Conservation (phyloP, 192 early-diverging fungal genomes). For the Coemansia sp. region DNA sequence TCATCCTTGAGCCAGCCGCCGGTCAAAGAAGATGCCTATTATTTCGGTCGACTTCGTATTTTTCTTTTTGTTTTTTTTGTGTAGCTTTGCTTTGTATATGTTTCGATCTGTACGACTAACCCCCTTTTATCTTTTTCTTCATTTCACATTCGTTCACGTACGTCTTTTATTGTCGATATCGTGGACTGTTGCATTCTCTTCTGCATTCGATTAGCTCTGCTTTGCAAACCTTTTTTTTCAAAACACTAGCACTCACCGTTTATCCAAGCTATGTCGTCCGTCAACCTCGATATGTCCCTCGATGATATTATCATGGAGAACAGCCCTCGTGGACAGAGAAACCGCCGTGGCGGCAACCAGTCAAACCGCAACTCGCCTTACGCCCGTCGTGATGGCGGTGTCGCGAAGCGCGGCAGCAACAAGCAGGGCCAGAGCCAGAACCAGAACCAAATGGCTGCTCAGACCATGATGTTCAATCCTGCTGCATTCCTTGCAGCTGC, state of each 20-base stretch:
- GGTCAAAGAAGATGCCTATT: not conserved
- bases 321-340: conserved; percentile 16
- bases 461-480: conserved; percentile 47
- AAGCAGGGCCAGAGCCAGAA: conserved; percentile 18
- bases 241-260: not conserved
- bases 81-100: not conserved
- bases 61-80: conserved; percentile 3
- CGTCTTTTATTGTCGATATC: not conserved
- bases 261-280: conserved; percentile 34
- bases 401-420: conserved; percentile 34
- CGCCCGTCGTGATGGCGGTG: conserved; percentile 31
- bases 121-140: conserved; percentile 1
- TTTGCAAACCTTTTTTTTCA: not conserved
- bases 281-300: conserved; percentile 53
- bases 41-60: not conserved
- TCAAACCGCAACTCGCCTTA: conserved; percentile 47
- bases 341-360: conserved; percentile 23
- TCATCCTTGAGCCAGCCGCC: not conserved
- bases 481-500: conserved; percentile 30
- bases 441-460: conserved; percentile 13
- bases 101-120: conserved; percentile 1
- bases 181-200: not conserved
- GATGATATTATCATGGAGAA: conserved; percentile 50
- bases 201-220: conserved; percentile 8
- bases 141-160: not conserved